phyloP scores from a whole-genome alignment of 2,329 filamentous ascomycete species.

The Dactylellina drechsleri region DNA sequence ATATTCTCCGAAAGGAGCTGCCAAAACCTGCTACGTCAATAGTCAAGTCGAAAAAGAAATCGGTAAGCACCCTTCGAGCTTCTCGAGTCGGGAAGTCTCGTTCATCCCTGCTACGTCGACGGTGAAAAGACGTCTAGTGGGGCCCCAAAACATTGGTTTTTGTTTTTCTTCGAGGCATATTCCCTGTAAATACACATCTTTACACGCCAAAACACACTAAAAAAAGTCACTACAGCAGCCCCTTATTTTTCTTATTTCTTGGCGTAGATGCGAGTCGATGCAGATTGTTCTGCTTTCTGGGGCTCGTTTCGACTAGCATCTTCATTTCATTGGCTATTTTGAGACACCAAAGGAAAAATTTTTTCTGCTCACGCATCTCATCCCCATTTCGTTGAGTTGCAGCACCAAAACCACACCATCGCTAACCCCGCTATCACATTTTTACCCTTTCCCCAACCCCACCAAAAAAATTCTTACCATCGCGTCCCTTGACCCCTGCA shows the following conservation, averaged over 20 bases:
- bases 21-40: conserved; percentile 53
- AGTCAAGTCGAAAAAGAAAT: conserved; percentile 53
- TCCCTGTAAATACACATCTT: conserved; percentile 55
- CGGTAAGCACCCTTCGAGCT: conserved; percentile 52
- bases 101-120: conserved; percentile 51
- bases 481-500: conserved; percentile 1
- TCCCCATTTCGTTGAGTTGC: conserved; percentile 52
- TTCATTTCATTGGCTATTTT: conserved; percentile 50
- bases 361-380: conserved; percentile 49
- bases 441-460: conserved; percentile 30
- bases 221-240: conserved; percentile 37
- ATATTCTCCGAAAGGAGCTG: conserved; percentile 35
- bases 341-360: conserved; percentile 45
- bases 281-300: conserved; percentile 31
- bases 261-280: conserved; percentile 52
- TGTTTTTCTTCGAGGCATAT: conserved; percentile 30
- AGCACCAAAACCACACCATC: conserved; percentile 37
- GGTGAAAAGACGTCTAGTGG: conserved; percentile 31
- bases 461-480: conserved; percentile 40
- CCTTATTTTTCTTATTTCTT: conserved; percentile 44
- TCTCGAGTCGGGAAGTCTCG: conserved; percentile 54
- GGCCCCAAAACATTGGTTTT: conserved; percentile 35
- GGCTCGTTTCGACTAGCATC: conserved; percentile 47
- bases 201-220: conserved; percentile 53
- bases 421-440: conserved; percentile 42